Percentiles rank a stretch among this genome's conserved stretches.
These are phyloP conservation scores for Dendrobium chrysotoxum DNA, from an alignment of 106 monocot genomes.

Conservation along the genomic window DNA sequence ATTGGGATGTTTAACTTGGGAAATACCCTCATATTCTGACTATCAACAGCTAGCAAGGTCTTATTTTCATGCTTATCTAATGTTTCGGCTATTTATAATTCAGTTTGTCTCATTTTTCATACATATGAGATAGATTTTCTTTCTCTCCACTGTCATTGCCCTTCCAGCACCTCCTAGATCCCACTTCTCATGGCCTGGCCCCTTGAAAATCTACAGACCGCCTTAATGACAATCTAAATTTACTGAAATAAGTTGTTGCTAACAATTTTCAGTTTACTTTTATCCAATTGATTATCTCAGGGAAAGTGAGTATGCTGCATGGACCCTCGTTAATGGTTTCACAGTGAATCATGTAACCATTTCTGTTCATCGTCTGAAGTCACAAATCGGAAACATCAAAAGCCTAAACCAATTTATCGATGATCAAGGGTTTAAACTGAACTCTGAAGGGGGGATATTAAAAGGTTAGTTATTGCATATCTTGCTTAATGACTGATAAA, in stretches of 20 bases:
- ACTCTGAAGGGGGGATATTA: conserved; percentile 87
- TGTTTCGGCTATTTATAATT: background rate
- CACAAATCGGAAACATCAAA: conserved; percentile 66
- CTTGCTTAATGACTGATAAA: background rate
- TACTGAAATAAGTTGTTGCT: background rate
- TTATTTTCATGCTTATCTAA: background rate
- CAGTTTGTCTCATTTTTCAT: background rate
- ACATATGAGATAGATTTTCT: background rate
- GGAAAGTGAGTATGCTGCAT: conserved; percentile 99
- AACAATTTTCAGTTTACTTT: background rate
- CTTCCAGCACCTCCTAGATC: background rate
- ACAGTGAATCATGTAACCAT: conserved; percentile 94
- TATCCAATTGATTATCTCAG: conserved; percentile 22
- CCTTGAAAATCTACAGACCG: background rate
- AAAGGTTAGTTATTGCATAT: conserved; percentile 57
- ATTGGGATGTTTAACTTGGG: conserved; percentile 87
- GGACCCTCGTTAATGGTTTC: conserved; percentile 99
- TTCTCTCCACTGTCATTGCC: background rate
- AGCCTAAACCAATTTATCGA: conserved; percentile 77
- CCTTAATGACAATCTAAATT: background rate
- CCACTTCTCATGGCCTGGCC: background rate
- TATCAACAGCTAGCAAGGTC: conserved; percentile 75
- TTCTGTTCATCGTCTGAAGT: conserved; percentile 84
- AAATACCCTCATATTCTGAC: conserved; percentile 74
- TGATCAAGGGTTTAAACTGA: conserved; percentile 81